Percentiles rank a stretch among this genome's conserved stretches.
Conservation (phyloP, 148 eudicot species). For the Rhododendron ferrugineum region DNA sequence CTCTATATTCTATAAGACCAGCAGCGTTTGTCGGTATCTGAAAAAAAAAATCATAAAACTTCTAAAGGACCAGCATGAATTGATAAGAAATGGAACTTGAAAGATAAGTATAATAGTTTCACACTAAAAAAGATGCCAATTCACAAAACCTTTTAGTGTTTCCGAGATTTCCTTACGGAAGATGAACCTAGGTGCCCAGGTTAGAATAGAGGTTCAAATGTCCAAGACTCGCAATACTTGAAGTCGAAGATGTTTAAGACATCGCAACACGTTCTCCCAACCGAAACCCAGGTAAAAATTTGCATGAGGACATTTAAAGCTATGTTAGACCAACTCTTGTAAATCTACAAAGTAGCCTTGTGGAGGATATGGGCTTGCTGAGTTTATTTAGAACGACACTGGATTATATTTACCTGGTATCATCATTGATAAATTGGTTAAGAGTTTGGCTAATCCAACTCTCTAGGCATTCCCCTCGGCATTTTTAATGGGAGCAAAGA, state of each 20-base stretch:
- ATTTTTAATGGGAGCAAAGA: background rate
- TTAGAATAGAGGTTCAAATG: background rate
- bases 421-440: background rate
- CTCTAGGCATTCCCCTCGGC: background rate
- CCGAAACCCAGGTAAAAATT: background rate
- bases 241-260: background rate
- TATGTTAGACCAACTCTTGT: background rate
- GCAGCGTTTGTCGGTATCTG: conserved; percentile 83
- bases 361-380: background rate
- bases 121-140: background rate
- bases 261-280: background rate
- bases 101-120: background rate
- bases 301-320: background rate
- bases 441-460: background rate
- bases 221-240: background rate
- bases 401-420: background rate
- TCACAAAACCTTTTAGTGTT: background rate
- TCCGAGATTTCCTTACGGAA: background rate
- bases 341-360: background rate
- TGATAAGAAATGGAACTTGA: background rate
- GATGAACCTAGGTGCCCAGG: background rate
- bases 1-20: conserved; percentile 92
- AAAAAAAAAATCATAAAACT: background rate
- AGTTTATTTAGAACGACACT: background rate
- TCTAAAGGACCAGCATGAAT: background rate